Evolutionary conservation across 2,329 filamentous ascomycete genomes (phyloP).

Genomic region (Zelopaecilomyces penicillatus): DNA sequence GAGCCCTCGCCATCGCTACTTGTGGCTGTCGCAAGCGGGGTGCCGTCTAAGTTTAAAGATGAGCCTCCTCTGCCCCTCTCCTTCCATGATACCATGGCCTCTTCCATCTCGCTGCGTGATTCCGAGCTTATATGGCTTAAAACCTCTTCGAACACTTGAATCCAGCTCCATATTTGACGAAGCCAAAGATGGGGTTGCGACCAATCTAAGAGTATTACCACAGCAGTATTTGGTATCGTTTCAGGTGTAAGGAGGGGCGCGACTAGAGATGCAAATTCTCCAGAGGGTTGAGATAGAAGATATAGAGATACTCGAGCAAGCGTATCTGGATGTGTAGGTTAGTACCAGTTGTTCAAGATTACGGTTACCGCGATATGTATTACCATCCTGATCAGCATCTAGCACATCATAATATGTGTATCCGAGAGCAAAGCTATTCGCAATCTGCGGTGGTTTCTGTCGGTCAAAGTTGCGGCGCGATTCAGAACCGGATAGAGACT

Average conservation of each 20-base stretch:
- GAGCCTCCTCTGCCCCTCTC: slow-evolving; percentile 62
- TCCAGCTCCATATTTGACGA: slow-evolving; percentile 80
- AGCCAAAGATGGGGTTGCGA: slow-evolving; percentile 89
- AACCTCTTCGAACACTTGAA: slow-evolving; percentile 71
- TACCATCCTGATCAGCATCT: slow-evolving; percentile 87
- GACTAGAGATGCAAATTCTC: slow-evolving; percentile 73
- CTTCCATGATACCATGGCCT: slow-evolving; percentile 72
- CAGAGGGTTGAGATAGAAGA: slow-evolving; percentile 76
- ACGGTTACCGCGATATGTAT: no score
- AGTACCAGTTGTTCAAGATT: no score
- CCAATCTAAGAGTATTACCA: slow-evolving; percentile 94
- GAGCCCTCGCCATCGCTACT: slow-evolving; percentile 56
- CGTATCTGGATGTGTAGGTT: slow-evolving; percentile 52
- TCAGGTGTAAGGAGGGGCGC: slow-evolving; percentile 76
- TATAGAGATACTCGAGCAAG: slow-evolving; percentile 85
- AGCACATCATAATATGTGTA: slow-evolving; percentile 95
- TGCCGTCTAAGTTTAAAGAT: slow-evolving; percentile 54
- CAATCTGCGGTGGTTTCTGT: slow-evolving; percentile 65
- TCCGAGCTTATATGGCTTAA: slow-evolving; percentile 65
- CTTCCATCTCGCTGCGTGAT: slow-evolving; percentile 76
- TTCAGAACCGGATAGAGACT: slow-evolving; percentile 49
- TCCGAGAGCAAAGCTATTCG: slow-evolving; percentile 84
- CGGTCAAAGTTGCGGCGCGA: slow-evolving; percentile 45
- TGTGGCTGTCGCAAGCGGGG: slow-evolving; percentile 43
- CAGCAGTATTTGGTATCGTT: slow-evolving; percentile 75